Evolutionary conservation across 352 stramenopile genomes (phyloP), one percentile per base, ranked within the genome.

Genomic region (Pythium vanterpoolii): DNA sequence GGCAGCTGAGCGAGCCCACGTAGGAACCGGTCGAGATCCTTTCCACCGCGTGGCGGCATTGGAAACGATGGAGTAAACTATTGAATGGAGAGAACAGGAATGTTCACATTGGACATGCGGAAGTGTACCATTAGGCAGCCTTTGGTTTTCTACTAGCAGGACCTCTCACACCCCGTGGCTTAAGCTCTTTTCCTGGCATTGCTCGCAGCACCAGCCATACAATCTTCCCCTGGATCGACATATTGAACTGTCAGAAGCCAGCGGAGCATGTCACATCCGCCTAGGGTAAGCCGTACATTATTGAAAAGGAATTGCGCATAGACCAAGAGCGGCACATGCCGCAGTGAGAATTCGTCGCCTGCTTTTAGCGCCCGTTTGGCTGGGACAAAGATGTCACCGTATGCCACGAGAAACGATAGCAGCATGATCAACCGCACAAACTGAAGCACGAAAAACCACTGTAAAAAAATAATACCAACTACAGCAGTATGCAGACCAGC

Each of bases 361-460:
- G 31, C 45, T 6, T 34, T n/a, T 5, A 60, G 38, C 10, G 83
- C 45, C 0, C 43, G 64, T 44, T 59, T 66, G 30, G 76, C 51
- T 5, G 79, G 77, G 10, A 80, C 56, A 16, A 86, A 62, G 16
- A 89, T 30, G 47, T 91, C 79, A 5, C 82, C 82, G 21, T 85
- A 88, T 10, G 78, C n/a, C 51, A 77, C 57, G 18, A 89, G 47
- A 28, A 73, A 68, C 33, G 69, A 76, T 23, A 89, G 57, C 38
- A 91, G 71, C 48, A 89, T 52, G 63, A 76, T 65, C 30, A 91
- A 54, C 4, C 76, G 75, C 30, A 85, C 53, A 55, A 85, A 89
- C 79, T 91, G 67, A 13, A 2, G 2, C 33, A 38, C 11, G 10
- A 18, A 3, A 42, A 5, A n/a, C 18, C 34, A 18, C 18, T 42